Evolutionary conservation across 495 filamentous ascomycete genomes (phyloP).

Genomic region (Friedmanniomyces simplex): DNA sequence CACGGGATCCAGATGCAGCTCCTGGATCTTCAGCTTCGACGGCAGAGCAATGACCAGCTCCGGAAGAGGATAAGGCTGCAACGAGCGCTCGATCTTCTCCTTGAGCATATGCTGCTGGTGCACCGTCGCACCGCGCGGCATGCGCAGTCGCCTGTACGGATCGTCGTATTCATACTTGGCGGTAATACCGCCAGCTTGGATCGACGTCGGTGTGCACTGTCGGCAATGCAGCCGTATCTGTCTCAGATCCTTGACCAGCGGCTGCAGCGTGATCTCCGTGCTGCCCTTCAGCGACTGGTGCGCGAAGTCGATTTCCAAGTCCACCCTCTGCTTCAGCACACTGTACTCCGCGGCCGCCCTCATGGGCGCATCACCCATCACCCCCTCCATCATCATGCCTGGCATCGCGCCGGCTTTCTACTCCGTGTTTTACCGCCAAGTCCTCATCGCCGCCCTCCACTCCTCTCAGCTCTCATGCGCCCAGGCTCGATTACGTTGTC

Average conservation of each 20-base stretch:
- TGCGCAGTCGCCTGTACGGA: slow-evolving; percentile 55
- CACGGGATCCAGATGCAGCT: slow-evolving; percentile 33
- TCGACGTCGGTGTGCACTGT: slow-evolving; percentile 61
- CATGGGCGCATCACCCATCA: background rate
- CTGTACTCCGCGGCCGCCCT: slow-evolving; percentile 9
- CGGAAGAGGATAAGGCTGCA: slow-evolving; percentile 48
- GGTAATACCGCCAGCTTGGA: slow-evolving; percentile 61
- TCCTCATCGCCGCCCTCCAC: background rate
- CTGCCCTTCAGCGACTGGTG: slow-evolving; percentile 64
- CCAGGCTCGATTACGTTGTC: background rate
- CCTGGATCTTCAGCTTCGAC: slow-evolving; percentile 55
- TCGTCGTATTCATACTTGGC: slow-evolving; percentile 57
- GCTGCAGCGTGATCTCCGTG: slow-evolving; percentile 69
- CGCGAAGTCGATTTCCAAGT: slow-evolving; percentile 77
- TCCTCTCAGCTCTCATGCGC: background rate
- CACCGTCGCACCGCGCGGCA: slow-evolving; percentile 52
- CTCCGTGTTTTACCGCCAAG: background rate
- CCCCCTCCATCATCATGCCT: background rate
- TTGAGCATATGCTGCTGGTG: slow-evolving; percentile 70
- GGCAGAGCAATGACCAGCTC: slow-evolving; percentile 55
- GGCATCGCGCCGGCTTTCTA: slow-evolving; percentile 4
- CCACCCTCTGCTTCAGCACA: slow-evolving; percentile 54
- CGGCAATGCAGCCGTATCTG: slow-evolving; percentile 74
- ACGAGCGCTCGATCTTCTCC: slow-evolving; percentile 51
- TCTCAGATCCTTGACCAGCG: slow-evolving; percentile 52